These are phyloP conservation scores for Gypsophila paniculata DNA, from an alignment of 179 eudicot genomes.

Conservation along the genomic window DNA sequence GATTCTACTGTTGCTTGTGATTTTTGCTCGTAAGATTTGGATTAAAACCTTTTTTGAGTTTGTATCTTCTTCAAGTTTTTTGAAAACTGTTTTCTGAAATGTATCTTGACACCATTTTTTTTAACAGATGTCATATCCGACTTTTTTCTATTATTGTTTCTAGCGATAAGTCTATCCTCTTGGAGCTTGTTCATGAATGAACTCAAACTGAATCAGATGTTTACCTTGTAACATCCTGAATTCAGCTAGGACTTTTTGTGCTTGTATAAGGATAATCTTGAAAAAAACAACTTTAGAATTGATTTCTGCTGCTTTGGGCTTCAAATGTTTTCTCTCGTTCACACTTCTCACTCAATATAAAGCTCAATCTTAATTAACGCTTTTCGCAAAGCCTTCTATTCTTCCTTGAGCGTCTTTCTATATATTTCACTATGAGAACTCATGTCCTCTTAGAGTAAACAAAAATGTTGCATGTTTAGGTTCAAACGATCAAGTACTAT, in stretches of 20 bases:
- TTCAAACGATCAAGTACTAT: background rate
- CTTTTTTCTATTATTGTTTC: no score
- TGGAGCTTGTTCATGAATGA: background rate
- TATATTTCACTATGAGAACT: background rate
- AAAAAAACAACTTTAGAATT: background rate
- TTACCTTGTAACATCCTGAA: no score
- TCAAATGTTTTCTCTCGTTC: no score
- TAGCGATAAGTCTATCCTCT: background rate
- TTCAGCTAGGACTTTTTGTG: background rate
- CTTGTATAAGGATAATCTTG: background rate
- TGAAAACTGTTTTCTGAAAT: background rate
- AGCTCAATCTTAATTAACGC: no score
- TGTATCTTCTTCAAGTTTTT: conserved; percentile 5
- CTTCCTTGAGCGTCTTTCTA: background rate
- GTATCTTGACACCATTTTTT: background rate
- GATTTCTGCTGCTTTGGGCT: no score
- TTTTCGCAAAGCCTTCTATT: no score
- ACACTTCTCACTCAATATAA: no score
- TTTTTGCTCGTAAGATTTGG: conserved; percentile 29
- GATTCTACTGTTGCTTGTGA: conserved; percentile 19
- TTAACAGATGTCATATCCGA: background rate
- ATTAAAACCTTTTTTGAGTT: conserved; percentile 2
- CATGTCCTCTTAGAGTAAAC: background rate
- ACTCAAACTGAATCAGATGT: background rate
- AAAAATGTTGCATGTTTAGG: background rate